Base-by-base conservation (phyloP, 139 green algal species). In the Chlamydomonas schloesseri region DNA sequence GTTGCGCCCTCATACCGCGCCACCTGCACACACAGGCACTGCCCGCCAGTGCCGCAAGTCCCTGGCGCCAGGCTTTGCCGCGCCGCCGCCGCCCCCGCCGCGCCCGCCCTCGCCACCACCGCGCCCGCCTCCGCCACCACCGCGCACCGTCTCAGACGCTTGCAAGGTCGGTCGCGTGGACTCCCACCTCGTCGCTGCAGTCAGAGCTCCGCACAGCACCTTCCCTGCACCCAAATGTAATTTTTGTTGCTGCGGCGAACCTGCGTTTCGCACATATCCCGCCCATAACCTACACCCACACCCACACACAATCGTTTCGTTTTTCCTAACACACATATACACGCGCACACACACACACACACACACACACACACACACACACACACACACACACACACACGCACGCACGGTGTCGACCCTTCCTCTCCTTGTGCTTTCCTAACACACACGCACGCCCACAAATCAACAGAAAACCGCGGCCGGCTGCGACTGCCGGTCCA, bases 121-220 rank as follows among this genome's bases (percentile, higher is more conserved):
- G 2, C 33, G 67, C n/a, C 78, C 78, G 42, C 78, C 78, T 17
- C 78, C 78, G n/a, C 78, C 78, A 17, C 78, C 78, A 29, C 78
- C 78, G 26, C 11, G 13, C 24, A 17, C 11, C 28, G 21, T 84
- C 5, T 47, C 78, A 0, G 21, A 46, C 18, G 64, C 24, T 0
- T 84, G 78, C 46, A 74, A 29, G 78, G 78, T 84, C n/a, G 14
- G 78, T 36, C 17, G 6, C 15, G 13, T 68, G 50, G 29, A 15
- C 15, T 13, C 72, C 15, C 37, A 64, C 46, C 4, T 58, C 11
- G 42, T n/a, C n/a, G n/a, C n/a, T n/a, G n/a, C n/a, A n/a, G n/a
- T n/a, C 33, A 28, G 18, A 34, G 46, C 58, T 62, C 37, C 20
- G 55, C 20, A 34, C 23, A 77, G 37, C 23, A n/a, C n/a, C n/a